A percentile compares a stretch with the other conserved stretches of the same genome.
Evolutionary conservation across 768 basidiomycete genomes (phyloP).

Genomic region (Tylopilus sp.): DNA sequence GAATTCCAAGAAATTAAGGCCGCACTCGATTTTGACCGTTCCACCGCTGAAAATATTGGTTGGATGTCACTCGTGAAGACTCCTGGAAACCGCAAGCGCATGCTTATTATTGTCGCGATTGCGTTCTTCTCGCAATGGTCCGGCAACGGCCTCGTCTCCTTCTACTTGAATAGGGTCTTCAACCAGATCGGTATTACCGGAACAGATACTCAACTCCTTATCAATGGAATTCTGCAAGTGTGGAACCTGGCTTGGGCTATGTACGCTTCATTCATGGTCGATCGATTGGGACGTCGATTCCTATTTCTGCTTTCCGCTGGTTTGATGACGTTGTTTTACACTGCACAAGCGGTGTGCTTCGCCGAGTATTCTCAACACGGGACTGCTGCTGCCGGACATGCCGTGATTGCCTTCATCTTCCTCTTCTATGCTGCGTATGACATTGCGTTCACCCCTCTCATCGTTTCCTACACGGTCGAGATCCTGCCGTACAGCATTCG

Average conservation of each 20-base stretch:
- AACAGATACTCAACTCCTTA: conserved; percentile 63
- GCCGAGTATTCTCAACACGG: conserved; percentile 48
- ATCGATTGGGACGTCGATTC: conserved; percentile 65
- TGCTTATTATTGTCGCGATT: conserved; percentile 72
- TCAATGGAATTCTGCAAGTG: conserved; percentile 83
- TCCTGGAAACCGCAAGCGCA: conserved; percentile 69
- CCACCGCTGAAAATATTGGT: conserved; percentile 53
- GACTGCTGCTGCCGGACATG: conserved; percentile 49
- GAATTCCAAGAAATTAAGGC: conserved; percentile 82
- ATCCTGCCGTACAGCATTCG: conserved; percentile 81
- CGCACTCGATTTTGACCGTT: conserved; percentile 66
- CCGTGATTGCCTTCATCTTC: conserved; percentile 83
- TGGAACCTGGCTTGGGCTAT: conserved; percentile 73
- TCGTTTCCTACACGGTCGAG: conserved; percentile 85
- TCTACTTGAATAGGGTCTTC: conserved; percentile 77
- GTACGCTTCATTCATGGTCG: conserved; percentile 55
- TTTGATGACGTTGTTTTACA: conserved; percentile 68
- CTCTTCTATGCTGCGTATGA: conserved; percentile 78
- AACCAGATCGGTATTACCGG: conserved; percentile 62
- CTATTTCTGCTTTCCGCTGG: conserved; percentile 59
- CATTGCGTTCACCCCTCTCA: conserved; percentile 81
- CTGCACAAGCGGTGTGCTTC: conserved; percentile 64
- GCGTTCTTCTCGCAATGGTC: conserved; percentile 88
- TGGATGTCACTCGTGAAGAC: conserved; percentile 68
- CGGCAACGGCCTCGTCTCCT: conserved; percentile 80